Evolutionary conservation across 768 basidiomycete genomes (phyloP).

Genomic region (Pulveroboletus sp.): DNA sequence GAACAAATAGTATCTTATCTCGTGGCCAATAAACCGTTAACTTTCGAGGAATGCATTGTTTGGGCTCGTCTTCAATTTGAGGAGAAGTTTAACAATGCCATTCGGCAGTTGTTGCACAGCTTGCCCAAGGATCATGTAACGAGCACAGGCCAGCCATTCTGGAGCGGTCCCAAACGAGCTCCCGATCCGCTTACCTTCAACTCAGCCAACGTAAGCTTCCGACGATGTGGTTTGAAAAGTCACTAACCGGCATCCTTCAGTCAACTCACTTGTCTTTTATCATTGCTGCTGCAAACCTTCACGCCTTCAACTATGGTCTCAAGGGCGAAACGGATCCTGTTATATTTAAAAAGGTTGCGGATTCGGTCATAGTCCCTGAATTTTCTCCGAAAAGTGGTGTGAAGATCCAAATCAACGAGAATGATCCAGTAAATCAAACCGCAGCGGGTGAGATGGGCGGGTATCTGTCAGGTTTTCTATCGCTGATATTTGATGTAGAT

Average conservation of each 20-base stretch:
- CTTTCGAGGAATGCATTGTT: conserved; percentile 94
- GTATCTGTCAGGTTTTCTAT: not conserved
- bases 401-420: conserved; percentile 91
- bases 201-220: conserved; percentile 69
- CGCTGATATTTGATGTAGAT: conserved; percentile 31
- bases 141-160: conserved; percentile 93
- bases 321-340: conserved; percentile 80
- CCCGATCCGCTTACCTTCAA: conserved; percentile 88
- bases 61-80: conserved; percentile 98
- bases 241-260: conserved; percentile 38
- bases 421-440: conserved; percentile 72
- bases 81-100: conserved; percentile 87
- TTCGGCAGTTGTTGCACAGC: conserved; percentile 88
- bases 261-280: conserved; percentile 83
- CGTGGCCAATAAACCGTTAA: conserved; percentile 88
- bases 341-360: conserved; percentile 80
- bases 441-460: conserved; percentile 19
- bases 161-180: conserved; percentile 97
- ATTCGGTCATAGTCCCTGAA: conserved; percentile 80
- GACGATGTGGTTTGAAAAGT: conserved; percentile 1
- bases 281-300: conserved; percentile 91
- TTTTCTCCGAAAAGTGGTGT: conserved; percentile 92
- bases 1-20: conserved; percentile 86
- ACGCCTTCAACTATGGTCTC: conserved; percentile 97
- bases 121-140: conserved; percentile 93